Conservation (phyloP, 768 basidiomycete genomes). For the Suillus subaureus region DNA sequence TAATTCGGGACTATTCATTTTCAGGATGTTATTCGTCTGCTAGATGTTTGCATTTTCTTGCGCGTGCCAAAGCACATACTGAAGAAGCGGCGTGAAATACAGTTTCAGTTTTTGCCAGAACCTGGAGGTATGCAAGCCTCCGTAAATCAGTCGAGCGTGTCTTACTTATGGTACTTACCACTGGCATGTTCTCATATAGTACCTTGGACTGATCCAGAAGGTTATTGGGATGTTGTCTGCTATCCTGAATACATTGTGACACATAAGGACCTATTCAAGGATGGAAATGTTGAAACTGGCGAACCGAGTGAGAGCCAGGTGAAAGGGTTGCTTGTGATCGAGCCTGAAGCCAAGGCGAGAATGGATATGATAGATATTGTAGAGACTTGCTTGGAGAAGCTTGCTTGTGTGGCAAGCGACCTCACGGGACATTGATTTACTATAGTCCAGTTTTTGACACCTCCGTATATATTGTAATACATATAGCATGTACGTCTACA, state of each 20-base stretch:
- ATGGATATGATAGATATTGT: slow-evolving; percentile 67
- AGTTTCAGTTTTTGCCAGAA: slow-evolving; percentile 70
- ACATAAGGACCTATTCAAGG: slow-evolving; percentile 68
- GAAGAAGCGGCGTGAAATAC: slow-evolving; percentile 70
- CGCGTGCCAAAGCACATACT: slow-evolving; percentile 78
- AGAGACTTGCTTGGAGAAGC: slow-evolving; percentile 49
- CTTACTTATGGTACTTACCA: slow-evolving; percentile 10
- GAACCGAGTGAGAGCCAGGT: slow-evolving; percentile 43
- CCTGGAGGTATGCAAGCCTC: slow-evolving; percentile 70
- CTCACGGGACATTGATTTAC: background rate
- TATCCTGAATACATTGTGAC: slow-evolving; percentile 92
- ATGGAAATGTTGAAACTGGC: slow-evolving; percentile 77
- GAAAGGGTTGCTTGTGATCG: slow-evolving; percentile 58
- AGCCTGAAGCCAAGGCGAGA: slow-evolving; percentile 54
- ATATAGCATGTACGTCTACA: no score
- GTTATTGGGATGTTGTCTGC: slow-evolving; percentile 91
- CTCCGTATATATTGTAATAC: background rate
- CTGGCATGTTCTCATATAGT: slow-evolving; percentile 20
- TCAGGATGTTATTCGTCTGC: slow-evolving; percentile 67
- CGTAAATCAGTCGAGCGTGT: slow-evolving; percentile 13
- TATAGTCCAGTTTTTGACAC: background rate
- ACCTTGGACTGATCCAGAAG: slow-evolving; percentile 85
- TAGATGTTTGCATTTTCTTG: slow-evolving; percentile 85
- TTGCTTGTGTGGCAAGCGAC: slow-evolving; percentile 27
- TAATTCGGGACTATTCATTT: background rate